A percentile compares a stretch with the other conserved stretches of the same genome.
phyloP scores from a whole-genome alignment of 495 filamentous ascomycete species.

The Xylaria longipes region DNA sequence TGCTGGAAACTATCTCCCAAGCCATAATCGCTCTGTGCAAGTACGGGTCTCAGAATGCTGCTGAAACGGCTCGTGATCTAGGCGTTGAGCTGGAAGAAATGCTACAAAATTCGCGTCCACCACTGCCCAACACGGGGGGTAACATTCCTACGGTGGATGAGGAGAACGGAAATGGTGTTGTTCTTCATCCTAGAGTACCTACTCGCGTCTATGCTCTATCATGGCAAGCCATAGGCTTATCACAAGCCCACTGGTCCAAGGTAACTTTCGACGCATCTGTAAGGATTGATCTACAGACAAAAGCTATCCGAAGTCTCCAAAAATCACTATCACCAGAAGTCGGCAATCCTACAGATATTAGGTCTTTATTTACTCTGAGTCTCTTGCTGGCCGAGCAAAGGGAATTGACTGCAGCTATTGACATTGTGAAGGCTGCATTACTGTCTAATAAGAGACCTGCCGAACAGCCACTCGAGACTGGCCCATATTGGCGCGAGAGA shows the following conservation, averaged over 20 bases:
- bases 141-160: slow-evolving; percentile 35
- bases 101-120: slow-evolving; percentile 45
- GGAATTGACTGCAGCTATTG: slow-evolving; percentile 77
- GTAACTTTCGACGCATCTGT: slow-evolving; percentile 74
- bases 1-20: slow-evolving; percentile 76
- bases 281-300: slow-evolving; percentile 70
- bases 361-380: slow-evolving; percentile 80
- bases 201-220: slow-evolving; percentile 65
- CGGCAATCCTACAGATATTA: slow-evolving; percentile 65
- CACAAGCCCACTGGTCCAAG: slow-evolving; percentile 83
- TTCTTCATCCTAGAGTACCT: slow-evolving; percentile 52
- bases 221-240: slow-evolving; percentile 82
- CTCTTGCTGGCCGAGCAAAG: slow-evolving; percentile 80
- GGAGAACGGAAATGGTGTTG: slow-evolving; percentile 44
- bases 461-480: slow-evolving; percentile 45
- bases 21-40: slow-evolving; percentile 81
- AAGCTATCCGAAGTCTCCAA: slow-evolving; percentile 75
- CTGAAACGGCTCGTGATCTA: slow-evolving; percentile 76
- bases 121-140: slow-evolving; percentile 32
- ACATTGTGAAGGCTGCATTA: slow-evolving; percentile 69
- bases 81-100: slow-evolving; percentile 70
- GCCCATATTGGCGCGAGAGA: slow-evolving; percentile 57
- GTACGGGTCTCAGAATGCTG: slow-evolving; percentile 75
- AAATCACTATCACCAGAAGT: slow-evolving; percentile 70
- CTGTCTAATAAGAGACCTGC: slow-evolving; percentile 47